A percentile compares a stretch with the other conserved stretches of the same genome.
Evolutionary conservation across 1,284 basidiomycete genomes (phyloP).

Genomic region (Peniophora sp.): DNA sequence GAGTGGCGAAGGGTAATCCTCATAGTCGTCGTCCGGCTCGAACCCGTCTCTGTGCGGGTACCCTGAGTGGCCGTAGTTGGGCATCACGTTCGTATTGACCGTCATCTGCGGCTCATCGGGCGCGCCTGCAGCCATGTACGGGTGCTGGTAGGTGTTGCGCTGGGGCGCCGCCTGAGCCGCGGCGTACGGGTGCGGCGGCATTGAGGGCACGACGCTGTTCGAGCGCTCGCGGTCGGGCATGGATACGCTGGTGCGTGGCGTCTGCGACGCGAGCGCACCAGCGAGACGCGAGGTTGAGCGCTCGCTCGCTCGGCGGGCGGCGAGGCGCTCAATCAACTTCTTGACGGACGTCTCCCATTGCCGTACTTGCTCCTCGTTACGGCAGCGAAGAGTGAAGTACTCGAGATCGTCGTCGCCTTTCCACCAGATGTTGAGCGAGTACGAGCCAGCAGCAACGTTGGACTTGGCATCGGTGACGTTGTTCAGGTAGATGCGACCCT

Average conservation of each 20-base stretch:
- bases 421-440: conserved; percentile 87
- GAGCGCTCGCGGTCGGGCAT: conserved; percentile 7
- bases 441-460: conserved; percentile 57
- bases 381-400: conserved; percentile 90
- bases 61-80: conserved; percentile 38
- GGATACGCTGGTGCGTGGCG: conserved; percentile 8
- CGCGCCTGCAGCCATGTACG: conserved; percentile 14
- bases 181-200: conserved; percentile 28
- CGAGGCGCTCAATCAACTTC: conserved; percentile 73
- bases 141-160: conserved; percentile 10
- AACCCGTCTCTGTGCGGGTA: conserved; percentile 61
- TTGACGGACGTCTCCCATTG: conserved; percentile 91
- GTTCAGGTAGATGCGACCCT: conserved; percentile 95
- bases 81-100: conserved; percentile 16
- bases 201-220: conserved; percentile 3
- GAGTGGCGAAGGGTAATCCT: conserved; percentile 53
- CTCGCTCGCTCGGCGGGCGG: conserved; percentile 55
- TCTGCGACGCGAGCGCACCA: conserved; percentile 30
- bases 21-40: conserved; percentile 64
- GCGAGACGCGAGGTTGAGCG: conserved; percentile 37
- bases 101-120: conserved; percentile 11
- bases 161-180: conserved; percentile 10
- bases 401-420: conserved; percentile 89
- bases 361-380: conserved; percentile 86
- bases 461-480: conserved; percentile 82